These are phyloP conservation scores for Mortierella alpina DNA, from an alignment of 192 early-diverging fungal genomes.

Conservation along the genomic window DNA sequence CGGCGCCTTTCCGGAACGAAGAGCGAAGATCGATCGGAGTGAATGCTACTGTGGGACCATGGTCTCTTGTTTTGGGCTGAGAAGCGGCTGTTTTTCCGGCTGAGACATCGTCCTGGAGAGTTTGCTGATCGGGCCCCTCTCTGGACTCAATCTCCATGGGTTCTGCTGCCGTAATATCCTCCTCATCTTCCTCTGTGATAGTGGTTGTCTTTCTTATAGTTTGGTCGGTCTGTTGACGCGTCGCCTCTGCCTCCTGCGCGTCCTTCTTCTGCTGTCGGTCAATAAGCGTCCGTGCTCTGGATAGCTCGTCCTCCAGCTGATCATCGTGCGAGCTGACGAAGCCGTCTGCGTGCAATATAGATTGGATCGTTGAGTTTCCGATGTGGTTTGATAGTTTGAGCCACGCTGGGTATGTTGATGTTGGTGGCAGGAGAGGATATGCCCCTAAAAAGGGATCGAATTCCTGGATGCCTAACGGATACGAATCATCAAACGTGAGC, in stretches of 20 bases:
- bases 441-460: constrained; percentile 85
- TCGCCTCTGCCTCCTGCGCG: constrained; percentile 39
- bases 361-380: constrained; percentile 33
- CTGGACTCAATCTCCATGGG: constrained; percentile 10
- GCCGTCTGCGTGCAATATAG: constrained; percentile 17
- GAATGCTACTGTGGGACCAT: constrained; percentile 62
- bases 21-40: constrained; percentile 81
- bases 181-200: constrained; percentile 27
- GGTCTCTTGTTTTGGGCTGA: neutral
- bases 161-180: constrained; percentile 24
- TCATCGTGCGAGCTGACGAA: constrained; percentile 61
- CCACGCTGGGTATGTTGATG: constrained; percentile 79
- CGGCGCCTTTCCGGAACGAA: constrained; percentile 82
- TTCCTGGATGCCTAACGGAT: constrained; percentile 72
- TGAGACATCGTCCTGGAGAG: neutral
- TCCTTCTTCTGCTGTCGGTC: constrained; percentile 68
- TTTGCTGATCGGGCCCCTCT: neutral
- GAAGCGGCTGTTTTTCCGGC: neutral
- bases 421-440: constrained; percentile 79
- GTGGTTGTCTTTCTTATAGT: constrained; percentile 14
- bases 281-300: constrained; percentile 64
- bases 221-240: constrained; percentile 14
- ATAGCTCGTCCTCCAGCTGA: constrained; percentile 55
- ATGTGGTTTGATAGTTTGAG: constrained; percentile 78
- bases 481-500: neutral